A percentile compares a stretch with the other conserved stretches of the same genome.
phyloP scores from a whole-genome alignment of 768 basidiomycete species.

The Collybiopsis confluens region DNA sequence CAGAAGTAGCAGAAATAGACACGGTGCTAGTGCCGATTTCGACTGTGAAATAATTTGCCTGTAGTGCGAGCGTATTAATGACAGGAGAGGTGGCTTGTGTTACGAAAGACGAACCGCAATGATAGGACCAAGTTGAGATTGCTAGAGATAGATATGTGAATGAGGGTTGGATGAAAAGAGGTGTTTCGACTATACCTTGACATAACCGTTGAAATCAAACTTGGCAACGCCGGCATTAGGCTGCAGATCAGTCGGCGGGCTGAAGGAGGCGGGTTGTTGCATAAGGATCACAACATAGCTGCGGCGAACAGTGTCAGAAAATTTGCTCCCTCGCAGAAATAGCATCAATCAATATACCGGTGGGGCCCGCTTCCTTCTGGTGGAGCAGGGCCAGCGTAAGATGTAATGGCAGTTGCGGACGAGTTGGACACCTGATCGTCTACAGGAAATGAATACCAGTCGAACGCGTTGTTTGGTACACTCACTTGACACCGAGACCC shows the following conservation, averaged over 20 bases:
- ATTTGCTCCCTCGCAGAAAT: no score
- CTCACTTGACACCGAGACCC: conserved; percentile 45
- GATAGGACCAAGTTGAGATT: conserved; percentile 51
- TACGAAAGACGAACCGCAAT: conserved; percentile 43
- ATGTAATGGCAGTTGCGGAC: conserved; percentile 49
- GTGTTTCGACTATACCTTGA: conserved; percentile 33
- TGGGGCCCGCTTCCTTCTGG: conserved; percentile 68
- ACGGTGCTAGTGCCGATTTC: conserved; percentile 59
- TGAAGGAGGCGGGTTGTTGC: conserved; percentile 58
- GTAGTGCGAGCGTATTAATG: conserved; percentile 9
- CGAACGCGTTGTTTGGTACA: not conserved
- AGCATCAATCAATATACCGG: conserved; percentile 36
- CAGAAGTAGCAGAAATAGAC: conserved; percentile 53
- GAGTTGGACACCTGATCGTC: conserved; percentile 37
- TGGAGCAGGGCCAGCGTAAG: conserved; percentile 71
- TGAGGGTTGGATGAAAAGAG: not conserved
- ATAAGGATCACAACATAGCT: conserved; percentile 71
- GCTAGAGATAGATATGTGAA: conserved; percentile 24
- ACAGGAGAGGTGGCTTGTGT: not conserved
- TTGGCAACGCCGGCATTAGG: conserved; percentile 47
- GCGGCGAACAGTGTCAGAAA: not conserved
- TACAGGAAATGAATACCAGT: conserved; percentile 8
- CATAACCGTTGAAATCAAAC: conserved; percentile 57
- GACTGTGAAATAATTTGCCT: conserved; percentile 73
- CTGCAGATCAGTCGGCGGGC: conserved; percentile 51